Conservation (phyloP, 768 basidiomycete genomes). For the Pleurotus salmoneostramineus region DNA sequence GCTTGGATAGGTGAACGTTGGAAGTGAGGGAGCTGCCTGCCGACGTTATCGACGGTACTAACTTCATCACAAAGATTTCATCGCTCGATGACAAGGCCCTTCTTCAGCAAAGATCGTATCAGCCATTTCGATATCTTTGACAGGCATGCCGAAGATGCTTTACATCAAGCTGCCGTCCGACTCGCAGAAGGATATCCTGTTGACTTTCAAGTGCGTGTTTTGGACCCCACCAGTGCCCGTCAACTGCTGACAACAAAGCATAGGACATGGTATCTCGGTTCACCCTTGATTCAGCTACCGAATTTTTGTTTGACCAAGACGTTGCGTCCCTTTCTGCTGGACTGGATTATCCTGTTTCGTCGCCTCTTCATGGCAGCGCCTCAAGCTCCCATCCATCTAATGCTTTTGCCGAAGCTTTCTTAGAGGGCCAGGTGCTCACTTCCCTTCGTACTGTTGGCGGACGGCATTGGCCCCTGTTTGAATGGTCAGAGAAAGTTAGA, state of each 20-base stretch:
- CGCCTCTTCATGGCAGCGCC: slow-evolving; percentile 17
- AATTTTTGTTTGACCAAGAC: slow-evolving; percentile 54
- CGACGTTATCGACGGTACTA: not conserved
- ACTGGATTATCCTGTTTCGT: slow-evolving; percentile 44
- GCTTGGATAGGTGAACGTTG: slow-evolving; percentile 51
- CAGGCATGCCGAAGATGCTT: slow-evolving; percentile 43
- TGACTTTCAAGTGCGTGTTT: slow-evolving; percentile 50
- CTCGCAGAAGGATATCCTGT: slow-evolving; percentile 44
- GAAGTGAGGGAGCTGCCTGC: slow-evolving; percentile 40
- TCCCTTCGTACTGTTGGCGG: slow-evolving; percentile 34
- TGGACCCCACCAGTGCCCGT: not conserved
- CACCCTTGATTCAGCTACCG: slow-evolving; percentile 61
- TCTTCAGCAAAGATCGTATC: slow-evolving; percentile 61
- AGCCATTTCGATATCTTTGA: slow-evolving; percentile 63
- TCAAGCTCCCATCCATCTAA: slow-evolving; percentile 31
- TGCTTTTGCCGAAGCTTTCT: slow-evolving; percentile 46
- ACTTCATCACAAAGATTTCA: not conserved
- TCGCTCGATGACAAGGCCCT: slow-evolving; percentile 64
- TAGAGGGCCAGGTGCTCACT: slow-evolving; percentile 33
- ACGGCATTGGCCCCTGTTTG: slow-evolving; percentile 42
- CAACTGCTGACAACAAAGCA: not conserved
- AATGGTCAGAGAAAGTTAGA: slow-evolving; percentile 43
- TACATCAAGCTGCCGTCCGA: slow-evolving; percentile 39
- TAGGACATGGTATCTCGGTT: slow-evolving; percentile 45
- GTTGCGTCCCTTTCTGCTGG: slow-evolving; percentile 46